Evolutionary conservation across 805 yeast species (phyloP), one percentile per base, ranked within the genome.

Genomic region (Ogataea dorogensis): DNA sequence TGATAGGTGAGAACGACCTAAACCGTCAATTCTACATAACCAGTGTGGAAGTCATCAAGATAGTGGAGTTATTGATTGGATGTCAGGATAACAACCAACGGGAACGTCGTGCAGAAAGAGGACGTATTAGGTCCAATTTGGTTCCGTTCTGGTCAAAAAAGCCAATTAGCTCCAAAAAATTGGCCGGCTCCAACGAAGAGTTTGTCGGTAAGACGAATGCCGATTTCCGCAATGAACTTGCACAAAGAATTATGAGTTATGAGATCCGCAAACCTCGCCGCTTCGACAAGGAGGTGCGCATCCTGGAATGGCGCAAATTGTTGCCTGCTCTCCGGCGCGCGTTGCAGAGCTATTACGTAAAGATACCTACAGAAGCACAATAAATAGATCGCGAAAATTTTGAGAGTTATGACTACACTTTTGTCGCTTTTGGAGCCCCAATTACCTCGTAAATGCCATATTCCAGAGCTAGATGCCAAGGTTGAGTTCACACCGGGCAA

Each of bases 111-210:
- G 68, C 73, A 41, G 85, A 79, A 51, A 55, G 83, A 31, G 85
- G 85, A n/a, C 62, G 86, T 38, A 73, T 79, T 28, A 64, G 86
- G 57, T 74, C 80, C 29, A 79, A 79, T 48, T 62, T 79, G 58
- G 81, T 78, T 37, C 81, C 82, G 5, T 79, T 76, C 52, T 79
- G 85, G 85, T 70, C 75, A 17, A 74, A 72, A 54, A 75, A 66
- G 46, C 79, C 83, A 14, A 70, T 77, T 31, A 65, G 73, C 27
- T 70, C 80, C 4, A 64, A 64, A 38, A 66, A 64, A 28, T 30
- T 31, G 11, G 29, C 49, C 11, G 36, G 47, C 7, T 29, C 52
- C 15, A 17, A 35, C 14, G 38, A 27, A 5, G 17, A 16, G 17
- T 5, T 22, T 3, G 11, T 21, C n/a, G 49, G 44, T 5, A 56